phyloP scores from a whole-genome alignment of 1,284 basidiomycete genomes.

The Marasmius fiardii region DNA sequence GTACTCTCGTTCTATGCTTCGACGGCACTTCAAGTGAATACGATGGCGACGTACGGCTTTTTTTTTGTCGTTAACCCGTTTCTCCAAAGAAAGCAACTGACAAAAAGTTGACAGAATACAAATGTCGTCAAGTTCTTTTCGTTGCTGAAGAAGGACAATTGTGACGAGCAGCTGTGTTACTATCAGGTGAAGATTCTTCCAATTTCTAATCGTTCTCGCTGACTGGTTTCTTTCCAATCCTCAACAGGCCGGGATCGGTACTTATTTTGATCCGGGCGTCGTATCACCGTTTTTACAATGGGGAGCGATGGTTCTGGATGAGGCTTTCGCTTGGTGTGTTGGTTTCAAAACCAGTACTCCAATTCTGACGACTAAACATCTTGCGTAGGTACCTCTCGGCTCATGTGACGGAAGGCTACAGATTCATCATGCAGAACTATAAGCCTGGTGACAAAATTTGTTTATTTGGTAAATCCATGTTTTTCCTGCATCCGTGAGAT shows the following conservation, averaged over 20 bases:
- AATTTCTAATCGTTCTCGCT: background rate
- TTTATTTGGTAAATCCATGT: slow-evolving; percentile 45
- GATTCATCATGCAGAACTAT: slow-evolving; percentile 68
- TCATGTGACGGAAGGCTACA: slow-evolving; percentile 52
- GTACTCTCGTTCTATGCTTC: slow-evolving; percentile 58
- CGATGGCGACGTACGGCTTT: slow-evolving; percentile 23
- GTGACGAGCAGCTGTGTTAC: slow-evolving; percentile 56
- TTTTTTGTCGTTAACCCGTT: background rate
- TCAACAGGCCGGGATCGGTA: slow-evolving; percentile 56
- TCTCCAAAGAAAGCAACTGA: too few relatives aligned
- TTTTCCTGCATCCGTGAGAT: background rate
- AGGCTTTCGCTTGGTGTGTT: slow-evolving; percentile 57
- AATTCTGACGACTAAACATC: slow-evolving; percentile 7
- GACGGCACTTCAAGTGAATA: slow-evolving; percentile 59
- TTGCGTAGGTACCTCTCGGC: slow-evolving; percentile 51
- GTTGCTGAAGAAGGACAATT: slow-evolving; percentile 56
- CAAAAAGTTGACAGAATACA: slow-evolving; percentile 46
- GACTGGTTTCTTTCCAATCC: background rate
- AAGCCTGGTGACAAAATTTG: slow-evolving; percentile 56
- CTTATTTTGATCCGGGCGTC: slow-evolving; percentile 53
- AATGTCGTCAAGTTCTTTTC: slow-evolving; percentile 69
- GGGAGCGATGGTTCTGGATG: slow-evolving; percentile 50
- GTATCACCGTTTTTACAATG: slow-evolving; percentile 48
- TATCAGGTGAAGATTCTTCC: slow-evolving; percentile 49
- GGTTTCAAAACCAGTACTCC: background rate